A percentile compares a stretch with the other conserved stretches of the same genome.
Conservation (phyloP, 768 basidiomycete species). For the Peribolospora kevripleyi region DNA sequence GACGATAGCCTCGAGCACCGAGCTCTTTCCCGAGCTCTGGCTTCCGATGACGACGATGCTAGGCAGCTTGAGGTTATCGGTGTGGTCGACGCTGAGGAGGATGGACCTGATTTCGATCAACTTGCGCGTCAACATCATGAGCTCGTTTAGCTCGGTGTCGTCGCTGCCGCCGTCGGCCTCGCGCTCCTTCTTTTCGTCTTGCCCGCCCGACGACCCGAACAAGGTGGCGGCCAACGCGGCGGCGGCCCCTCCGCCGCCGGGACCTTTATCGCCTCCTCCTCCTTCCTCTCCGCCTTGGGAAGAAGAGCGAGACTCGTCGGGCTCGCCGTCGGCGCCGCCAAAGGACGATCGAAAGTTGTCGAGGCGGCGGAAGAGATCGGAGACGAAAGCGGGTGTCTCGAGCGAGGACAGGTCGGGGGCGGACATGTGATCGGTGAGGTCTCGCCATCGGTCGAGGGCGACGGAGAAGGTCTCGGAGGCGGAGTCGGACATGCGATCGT, state of each 20-base stretch:
- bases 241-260: constrained; percentile 12
- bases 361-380: neutral
- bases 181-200: constrained; percentile 9
- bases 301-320: neutral
- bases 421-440: too few species aligned
- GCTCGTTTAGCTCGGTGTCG: constrained; percentile 38
- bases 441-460: too few species aligned
- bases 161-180: neutral
- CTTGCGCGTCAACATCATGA: constrained; percentile 81
- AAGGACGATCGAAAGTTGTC: neutral
- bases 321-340: neutral
- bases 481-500: constrained; percentile 11
- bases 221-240: constrained; percentile 1
- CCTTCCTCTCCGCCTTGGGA: constrained; percentile 1
- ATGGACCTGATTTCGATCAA: constrained; percentile 88
- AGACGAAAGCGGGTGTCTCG: neutral
- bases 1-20: constrained; percentile 87
- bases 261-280: constrained; percentile 5
- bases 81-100: constrained; percentile 88
- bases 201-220: constrained; percentile 16
- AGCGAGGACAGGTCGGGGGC: neutral
- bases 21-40: constrained; percentile 95
- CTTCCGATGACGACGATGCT: constrained; percentile 97
- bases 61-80: constrained; percentile 74
- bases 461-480: constrained; percentile 3